Evolutionary conservation across 129 eudicot genomes (phyloP).

Genomic region (Centella asiatica): DNA sequence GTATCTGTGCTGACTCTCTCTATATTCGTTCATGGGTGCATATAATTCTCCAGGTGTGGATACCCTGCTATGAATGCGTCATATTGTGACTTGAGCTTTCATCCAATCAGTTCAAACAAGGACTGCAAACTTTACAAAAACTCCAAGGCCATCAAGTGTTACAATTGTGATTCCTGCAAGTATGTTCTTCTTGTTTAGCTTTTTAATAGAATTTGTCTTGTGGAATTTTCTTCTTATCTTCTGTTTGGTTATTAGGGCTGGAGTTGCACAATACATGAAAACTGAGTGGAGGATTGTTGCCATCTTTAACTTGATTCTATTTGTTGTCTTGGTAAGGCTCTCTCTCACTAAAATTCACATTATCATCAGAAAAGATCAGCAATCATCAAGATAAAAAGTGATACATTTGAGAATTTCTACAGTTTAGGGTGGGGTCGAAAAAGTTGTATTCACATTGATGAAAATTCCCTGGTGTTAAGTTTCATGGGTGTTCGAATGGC

Average conservation of each 20-base stretch:
- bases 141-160: constrained; percentile 64
- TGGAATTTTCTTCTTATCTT: constrained; percentile 1
- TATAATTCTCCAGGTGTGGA: constrained; percentile 56
- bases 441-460: neutral
- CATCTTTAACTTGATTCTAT: constrained; percentile 64
- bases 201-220: too few species aligned
- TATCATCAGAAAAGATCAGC: constrained; percentile 1
- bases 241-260: constrained; percentile 49
- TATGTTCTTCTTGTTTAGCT: too few species aligned
- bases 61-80: constrained; percentile 88
- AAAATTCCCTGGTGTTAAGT: neutral
- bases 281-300: constrained; percentile 91
- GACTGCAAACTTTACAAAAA: constrained; percentile 83
- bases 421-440: neutral
- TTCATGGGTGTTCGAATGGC: neutral
- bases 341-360: neutral
- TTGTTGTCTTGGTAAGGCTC: constrained; percentile 68
- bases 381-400: neutral
- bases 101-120: constrained; percentile 61
- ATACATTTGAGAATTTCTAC: neutral
- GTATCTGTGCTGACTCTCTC: neutral
- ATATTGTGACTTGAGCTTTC: constrained; percentile 76
- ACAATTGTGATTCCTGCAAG: constrained; percentile 95
- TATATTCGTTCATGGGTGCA: neutral
- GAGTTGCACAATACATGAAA: constrained; percentile 94